Evolutionary conservation across 306 rosid genomes (phyloP).

Genomic region (Cicer chorassanicum): DNA sequence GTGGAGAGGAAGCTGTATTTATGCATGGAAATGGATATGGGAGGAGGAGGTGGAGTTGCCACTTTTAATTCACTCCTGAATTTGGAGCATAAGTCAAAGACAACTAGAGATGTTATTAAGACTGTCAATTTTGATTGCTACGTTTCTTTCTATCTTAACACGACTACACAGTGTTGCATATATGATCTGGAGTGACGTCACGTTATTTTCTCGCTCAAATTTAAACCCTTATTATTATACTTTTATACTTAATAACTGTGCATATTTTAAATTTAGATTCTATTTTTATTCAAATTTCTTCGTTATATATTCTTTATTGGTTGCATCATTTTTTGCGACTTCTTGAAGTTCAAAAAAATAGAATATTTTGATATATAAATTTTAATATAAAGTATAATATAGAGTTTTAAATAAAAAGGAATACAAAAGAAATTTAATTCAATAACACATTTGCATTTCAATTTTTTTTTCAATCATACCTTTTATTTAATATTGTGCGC

Average conservation of each 20-base stretch:
- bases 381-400: too few relatives aligned
- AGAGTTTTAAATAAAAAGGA: too few relatives aligned
- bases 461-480: too few relatives aligned
- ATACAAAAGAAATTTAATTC: too few relatives aligned
- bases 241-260: too few relatives aligned
- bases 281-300: too few relatives aligned
- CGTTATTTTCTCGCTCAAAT: background rate
- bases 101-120: background rate
- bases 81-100: background rate
- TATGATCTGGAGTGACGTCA: background rate
- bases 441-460: background rate
- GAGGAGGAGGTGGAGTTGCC: background rate
- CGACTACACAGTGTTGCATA: background rate
- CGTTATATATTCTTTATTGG: too few relatives aligned
- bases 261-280: too few relatives aligned
- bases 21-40: background rate
- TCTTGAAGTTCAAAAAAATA: too few relatives aligned
- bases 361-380: too few relatives aligned
- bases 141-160: background rate
- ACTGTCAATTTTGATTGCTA: background rate
- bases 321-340: too few relatives aligned
- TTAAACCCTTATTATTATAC: background rate
- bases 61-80: background rate
- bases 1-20: background rate
- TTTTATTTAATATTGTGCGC: too few relatives aligned